Evolutionary conservation across 75 land plant species (phyloP).

Genomic region (Sequoia sempervirens): DNA sequence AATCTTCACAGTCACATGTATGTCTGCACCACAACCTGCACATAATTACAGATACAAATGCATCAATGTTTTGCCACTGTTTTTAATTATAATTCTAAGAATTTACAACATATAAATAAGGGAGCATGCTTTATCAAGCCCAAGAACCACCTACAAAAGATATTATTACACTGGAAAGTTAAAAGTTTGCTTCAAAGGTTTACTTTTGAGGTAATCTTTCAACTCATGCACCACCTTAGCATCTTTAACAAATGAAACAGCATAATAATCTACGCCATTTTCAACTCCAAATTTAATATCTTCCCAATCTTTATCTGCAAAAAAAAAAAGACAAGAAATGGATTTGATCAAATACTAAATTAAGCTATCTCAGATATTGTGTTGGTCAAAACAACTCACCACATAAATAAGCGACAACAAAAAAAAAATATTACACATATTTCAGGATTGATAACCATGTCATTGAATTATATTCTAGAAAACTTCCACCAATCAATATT

Average conservation of each 20-base stretch:
- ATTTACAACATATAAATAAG: not conserved
- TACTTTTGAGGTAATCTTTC: slow-evolving; percentile 87
- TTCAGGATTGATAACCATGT: not conserved
- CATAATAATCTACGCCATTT: slow-evolving; percentile 90
- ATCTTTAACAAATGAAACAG: slow-evolving; percentile 95
- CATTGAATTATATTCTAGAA: not conserved
- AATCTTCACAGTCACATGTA: slow-evolving; percentile 86
- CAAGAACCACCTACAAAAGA: slow-evolving; percentile 2
- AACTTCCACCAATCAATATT: not conserved
- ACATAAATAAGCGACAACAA: not conserved
- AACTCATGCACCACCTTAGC: slow-evolving; percentile 91
- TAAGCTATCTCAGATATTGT: not conserved
- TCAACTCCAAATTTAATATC: slow-evolving; percentile 99
- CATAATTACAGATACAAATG: not conserved
- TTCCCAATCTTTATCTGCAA: slow-evolving; percentile 95
- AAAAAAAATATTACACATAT: not conserved
- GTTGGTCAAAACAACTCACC: not conserved
- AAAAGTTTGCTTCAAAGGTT: not conserved
- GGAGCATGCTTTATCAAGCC: not conserved
- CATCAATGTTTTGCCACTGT: not conserved
- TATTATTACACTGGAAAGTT: not conserved
- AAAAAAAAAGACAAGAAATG: not conserved
- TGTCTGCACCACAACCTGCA: slow-evolving; percentile 74
- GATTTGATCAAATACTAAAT: not conserved
- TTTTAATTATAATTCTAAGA: not conserved